Base-by-base conservation (phyloP, 1,284 basidiomycete genomes). In the Kalmanozyma brasiliensis region DNA sequence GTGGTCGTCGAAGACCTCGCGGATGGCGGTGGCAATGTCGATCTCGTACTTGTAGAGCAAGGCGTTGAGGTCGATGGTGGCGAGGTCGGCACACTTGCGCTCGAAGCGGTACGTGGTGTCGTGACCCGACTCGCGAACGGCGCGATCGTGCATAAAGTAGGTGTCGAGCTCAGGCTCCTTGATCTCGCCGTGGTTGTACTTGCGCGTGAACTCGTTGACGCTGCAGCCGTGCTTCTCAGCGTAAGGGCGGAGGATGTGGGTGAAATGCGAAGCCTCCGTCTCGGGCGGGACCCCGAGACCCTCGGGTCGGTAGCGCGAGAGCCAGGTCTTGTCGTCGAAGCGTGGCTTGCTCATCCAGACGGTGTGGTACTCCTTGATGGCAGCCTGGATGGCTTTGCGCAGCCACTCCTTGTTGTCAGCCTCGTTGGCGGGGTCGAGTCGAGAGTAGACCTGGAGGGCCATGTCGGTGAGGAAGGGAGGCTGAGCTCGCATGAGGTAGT, bases 401-500 rank as follows among this genome's bases (percentile, higher is more conserved):
- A 98, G 87, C 94, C 94, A 98, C 44, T 85, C 85, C 43, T 91
- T 91, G 85, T 97, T 96, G 40, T 78, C 88, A 32, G 88, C 88
- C 62, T 90, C 85, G 72, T 94, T 89, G 4, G 88, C 89, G 24
- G 91, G 89, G 78, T 96, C 93, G 52, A 97, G 88, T 79, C 94
- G 92, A 79, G 94, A 94, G 85, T 92, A 98, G 81, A 98, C 95
- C 83, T 98, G 96, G 30, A 98, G 86, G 0, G 94, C 93, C 89
- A 98, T 93, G 84, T 98, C 96, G 56, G 95, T 98, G 45, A 98
- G 86, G 89, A 98, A 98, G 0, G 95, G 95, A 29, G 95, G 95
- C 82, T 98, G 95, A 14, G 94, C 90, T 52, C 95, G 91, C 83
- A 91, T 92, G 57, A 98, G 88, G 83, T 98, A 98, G 70, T 82